phyloP scores from a whole-genome alignment of 1,284 basidiomycete species.

The Heliocybe sulcata region DNA sequence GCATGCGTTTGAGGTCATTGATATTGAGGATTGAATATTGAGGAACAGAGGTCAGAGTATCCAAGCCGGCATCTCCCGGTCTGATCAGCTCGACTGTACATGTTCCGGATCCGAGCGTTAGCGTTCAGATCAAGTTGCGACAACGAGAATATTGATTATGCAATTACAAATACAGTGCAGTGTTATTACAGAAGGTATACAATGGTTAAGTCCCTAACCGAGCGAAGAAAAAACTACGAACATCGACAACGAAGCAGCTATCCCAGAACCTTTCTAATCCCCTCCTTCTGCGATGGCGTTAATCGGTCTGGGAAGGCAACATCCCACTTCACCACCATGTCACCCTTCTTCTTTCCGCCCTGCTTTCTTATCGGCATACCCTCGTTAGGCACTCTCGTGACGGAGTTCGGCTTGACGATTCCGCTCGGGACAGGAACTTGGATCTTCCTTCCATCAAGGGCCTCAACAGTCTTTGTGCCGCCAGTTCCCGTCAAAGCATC shows the following conservation, averaged over 20 bases:
- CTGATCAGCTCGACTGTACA: too few species aligned
- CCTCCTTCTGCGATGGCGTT: slow-evolving; percentile 73
- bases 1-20: too few species aligned
- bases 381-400: slow-evolving; percentile 65
- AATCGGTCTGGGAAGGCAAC: slow-evolving; percentile 78
- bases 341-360: slow-evolving; percentile 70
- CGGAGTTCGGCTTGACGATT: slow-evolving; percentile 74
- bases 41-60: too few species aligned
- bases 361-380: slow-evolving; percentile 91
- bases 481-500: slow-evolving; percentile 70
- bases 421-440: slow-evolving; percentile 63
- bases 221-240: neutral
- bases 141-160: neutral
- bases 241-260: slow-evolving; percentile 19
- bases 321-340: slow-evolving; percentile 80
- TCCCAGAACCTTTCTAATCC: slow-evolving; percentile 60
- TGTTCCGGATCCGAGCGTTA: too few species aligned
- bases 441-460: slow-evolving; percentile 75
- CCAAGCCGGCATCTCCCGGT: too few species aligned
- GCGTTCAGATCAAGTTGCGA: neutral
- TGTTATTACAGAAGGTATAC: neutral
- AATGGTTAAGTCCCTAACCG: neutral
- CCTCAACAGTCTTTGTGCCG: slow-evolving; percentile 48
- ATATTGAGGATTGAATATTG: too few species aligned
- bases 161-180: neutral